Base-by-base conservation (phyloP, 345 rosid genomes). In the Salix purpurea region DNA sequence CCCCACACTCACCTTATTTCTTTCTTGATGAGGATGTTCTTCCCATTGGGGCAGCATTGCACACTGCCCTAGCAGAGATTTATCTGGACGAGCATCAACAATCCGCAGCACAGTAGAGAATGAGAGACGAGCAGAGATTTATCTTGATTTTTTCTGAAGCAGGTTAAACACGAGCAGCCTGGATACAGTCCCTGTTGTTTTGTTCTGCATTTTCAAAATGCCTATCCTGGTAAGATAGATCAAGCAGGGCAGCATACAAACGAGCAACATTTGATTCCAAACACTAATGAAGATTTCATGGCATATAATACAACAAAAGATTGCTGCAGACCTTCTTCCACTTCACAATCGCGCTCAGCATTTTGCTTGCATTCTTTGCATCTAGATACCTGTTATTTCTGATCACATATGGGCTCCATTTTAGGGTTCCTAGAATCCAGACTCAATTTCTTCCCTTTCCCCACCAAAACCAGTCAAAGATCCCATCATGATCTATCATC, bases 11-110 rank as follows among this genome's bases (percentile, higher is more conserved):
- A 15, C 92, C 97, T 54, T 65, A 89, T 81, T 92, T 91, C 86
- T 86, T 88, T 76, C 83, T 94, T 1, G 97, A 94, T 18, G 97
- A 94, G 78, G 86, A 88, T 84, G 90, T 86, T 71, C 94, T 92
- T 67, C 94, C 97, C 3, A 80, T 87, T 37, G 98, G 97, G 60
- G 91, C 95, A 58, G 97, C 97, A 50, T n/a, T 89, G 67, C 71
- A 81, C 80, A 79, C 97, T 39, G 89, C 94, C 72, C 80, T 94
- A 11, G 97, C 92, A 0, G 97, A 91, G 77, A 78, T 73, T 24
- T 91, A 92, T 74, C 64, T 90, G 71, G 75, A 74, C 34, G 91
- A 91, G 72, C 85, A 87, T 79, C 90, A 86, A 40, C 76, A 77
- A 48, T 74, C 50, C 24, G 50, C 65, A 77, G 71, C 34, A 71